Evolutionary conservation across 441 rosid genomes (phyloP).

Genomic region (Gossypium schwendimanii): DNA sequence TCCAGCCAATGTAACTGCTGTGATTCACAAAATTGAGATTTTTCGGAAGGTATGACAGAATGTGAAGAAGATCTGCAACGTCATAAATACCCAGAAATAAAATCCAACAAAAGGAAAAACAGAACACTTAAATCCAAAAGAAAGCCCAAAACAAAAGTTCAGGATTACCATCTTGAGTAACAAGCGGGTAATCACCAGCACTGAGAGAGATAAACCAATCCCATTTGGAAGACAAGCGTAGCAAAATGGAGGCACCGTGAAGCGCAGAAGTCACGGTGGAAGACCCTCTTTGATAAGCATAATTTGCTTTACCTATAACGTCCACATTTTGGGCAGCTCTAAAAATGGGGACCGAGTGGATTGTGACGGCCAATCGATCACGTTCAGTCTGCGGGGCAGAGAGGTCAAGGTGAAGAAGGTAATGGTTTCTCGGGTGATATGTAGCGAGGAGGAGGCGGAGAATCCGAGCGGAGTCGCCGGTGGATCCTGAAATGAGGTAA

Average conservation of each 20-base stretch:
- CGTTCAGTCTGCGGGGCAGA: slow-evolving; percentile 56
- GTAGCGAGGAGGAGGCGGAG: slow-evolving; percentile 59
- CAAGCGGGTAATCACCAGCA: slow-evolving; percentile 78
- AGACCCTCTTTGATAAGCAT: slow-evolving; percentile 58
- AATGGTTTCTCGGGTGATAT: slow-evolving; percentile 68
- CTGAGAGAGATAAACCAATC: slow-evolving; percentile 75
- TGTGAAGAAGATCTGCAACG: slow-evolving; percentile 73
- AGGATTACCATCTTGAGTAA: slow-evolving; percentile 75
- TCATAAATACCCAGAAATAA: slow-evolving; percentile 9
- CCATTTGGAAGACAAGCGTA: slow-evolving; percentile 59
- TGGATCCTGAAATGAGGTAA: slow-evolving; percentile 64
- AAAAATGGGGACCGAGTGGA: slow-evolving; percentile 50
- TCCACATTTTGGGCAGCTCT: slow-evolving; percentile 71
- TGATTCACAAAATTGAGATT: slow-evolving; percentile 70
- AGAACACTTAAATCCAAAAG: neutral
- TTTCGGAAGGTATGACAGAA: slow-evolving; percentile 61
- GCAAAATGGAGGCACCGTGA: slow-evolving; percentile 74
- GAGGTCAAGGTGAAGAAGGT: slow-evolving; percentile 72
- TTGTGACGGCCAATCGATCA: slow-evolving; percentile 47
- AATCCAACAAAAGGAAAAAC: slow-evolving; percentile 19
- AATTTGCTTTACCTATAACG: slow-evolving; percentile 74
- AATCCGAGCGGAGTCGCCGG: slow-evolving; percentile 54
- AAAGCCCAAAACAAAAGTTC: slow-evolving; percentile 23
- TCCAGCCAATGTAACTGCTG: slow-evolving; percentile 74
- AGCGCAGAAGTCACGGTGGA: slow-evolving; percentile 68